A percentile compares a stretch with the other conserved stretches of the same genome.
Conservation (phyloP, 2,329 filamentous ascomycete genomes). For the Xylariaceae sp. region DNA sequence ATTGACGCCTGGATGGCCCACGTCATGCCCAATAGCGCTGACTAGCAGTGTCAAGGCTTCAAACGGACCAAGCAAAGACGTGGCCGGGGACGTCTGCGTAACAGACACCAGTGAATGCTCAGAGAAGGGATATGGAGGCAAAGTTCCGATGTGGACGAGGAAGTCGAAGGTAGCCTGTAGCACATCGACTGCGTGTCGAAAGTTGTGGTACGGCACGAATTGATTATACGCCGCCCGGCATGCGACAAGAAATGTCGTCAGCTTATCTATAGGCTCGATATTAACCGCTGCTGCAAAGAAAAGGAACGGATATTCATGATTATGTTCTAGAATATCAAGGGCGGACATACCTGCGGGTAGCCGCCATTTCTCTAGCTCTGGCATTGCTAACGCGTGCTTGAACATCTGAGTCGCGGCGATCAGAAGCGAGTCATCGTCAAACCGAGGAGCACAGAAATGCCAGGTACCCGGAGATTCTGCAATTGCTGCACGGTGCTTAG, state of each 20-base stretch:
- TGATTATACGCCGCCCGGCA: constrained; percentile 92
- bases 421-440: constrained; percentile 83
- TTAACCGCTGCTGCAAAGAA: constrained; percentile 40
- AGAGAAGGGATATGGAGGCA: constrained; percentile 59
- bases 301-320: constrained; percentile 22
- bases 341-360: constrained; percentile 65
- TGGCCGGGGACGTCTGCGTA: constrained; percentile 57
- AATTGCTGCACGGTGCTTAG: constrained; percentile 60
- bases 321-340: constrained; percentile 2
- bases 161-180: constrained; percentile 91
- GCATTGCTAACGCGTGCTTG: constrained; percentile 76
- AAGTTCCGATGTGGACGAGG: constrained; percentile 69
- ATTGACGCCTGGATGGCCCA: constrained; percentile 95
- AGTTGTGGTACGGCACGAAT: constrained; percentile 97
- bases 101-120: constrained; percentile 21
- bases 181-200: constrained; percentile 93
- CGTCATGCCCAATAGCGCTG: constrained; percentile 96
- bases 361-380: constrained; percentile 74
- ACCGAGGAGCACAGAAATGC: constrained; percentile 86
- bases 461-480: constrained; percentile 68
- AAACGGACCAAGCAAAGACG: constrained; percentile 72
- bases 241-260: constrained; percentile 80
- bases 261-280: constrained; percentile 54
- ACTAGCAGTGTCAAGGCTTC: constrained; percentile 86
- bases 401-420: constrained; percentile 84